These are phyloP conservation scores for Suillus alpinus DNA, from an alignment of 768 basidiomycete genomes.

Conservation along the genomic window DNA sequence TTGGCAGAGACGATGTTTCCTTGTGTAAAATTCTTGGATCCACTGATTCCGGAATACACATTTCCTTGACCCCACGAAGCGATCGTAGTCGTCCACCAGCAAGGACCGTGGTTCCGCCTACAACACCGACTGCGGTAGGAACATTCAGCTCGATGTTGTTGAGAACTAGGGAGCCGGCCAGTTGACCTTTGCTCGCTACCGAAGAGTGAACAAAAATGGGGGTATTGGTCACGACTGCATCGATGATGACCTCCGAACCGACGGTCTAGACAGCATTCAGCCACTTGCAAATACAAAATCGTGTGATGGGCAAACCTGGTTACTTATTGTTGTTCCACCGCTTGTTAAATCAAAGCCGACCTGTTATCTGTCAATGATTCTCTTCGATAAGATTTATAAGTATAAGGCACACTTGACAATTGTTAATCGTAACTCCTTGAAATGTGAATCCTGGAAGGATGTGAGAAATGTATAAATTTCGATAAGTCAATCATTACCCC, in stretches of 20 bases:
- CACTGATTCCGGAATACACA: slow-evolving; percentile 53
- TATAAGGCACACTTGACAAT: slow-evolving; percentile 33
- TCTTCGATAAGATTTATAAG: background rate
- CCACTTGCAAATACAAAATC: background rate
- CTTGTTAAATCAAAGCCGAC: slow-evolving; percentile 47
- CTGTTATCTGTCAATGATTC: slow-evolving; percentile 15
- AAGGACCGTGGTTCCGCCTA: slow-evolving; percentile 34
- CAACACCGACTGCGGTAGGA: slow-evolving; percentile 38
- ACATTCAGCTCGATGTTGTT: slow-evolving; percentile 39
- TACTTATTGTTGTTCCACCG: slow-evolving; percentile 35
- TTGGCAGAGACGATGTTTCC: slow-evolving; percentile 43
- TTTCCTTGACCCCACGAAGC: slow-evolving; percentile 78
- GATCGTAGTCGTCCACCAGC: slow-evolving; percentile 31
- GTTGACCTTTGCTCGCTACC: slow-evolving; percentile 28
- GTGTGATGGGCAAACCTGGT: slow-evolving; percentile 30
- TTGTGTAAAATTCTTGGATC: slow-evolving; percentile 46
- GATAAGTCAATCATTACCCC: slow-evolving; percentile 31
- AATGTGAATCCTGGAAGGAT: slow-evolving; percentile 48
- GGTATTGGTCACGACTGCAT: slow-evolving; percentile 42
- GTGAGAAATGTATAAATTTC: slow-evolving; percentile 5
- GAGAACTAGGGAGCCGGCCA: slow-evolving; percentile 36
- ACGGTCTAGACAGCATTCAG: slow-evolving; percentile 31
- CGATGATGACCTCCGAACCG: slow-evolving; percentile 46
- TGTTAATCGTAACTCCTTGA: slow-evolving; percentile 48
- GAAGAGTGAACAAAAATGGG: slow-evolving; percentile 44